phyloP scores from a whole-genome alignment of 176 grass and related monocot genomes.

The Chloris gayana region DNA sequence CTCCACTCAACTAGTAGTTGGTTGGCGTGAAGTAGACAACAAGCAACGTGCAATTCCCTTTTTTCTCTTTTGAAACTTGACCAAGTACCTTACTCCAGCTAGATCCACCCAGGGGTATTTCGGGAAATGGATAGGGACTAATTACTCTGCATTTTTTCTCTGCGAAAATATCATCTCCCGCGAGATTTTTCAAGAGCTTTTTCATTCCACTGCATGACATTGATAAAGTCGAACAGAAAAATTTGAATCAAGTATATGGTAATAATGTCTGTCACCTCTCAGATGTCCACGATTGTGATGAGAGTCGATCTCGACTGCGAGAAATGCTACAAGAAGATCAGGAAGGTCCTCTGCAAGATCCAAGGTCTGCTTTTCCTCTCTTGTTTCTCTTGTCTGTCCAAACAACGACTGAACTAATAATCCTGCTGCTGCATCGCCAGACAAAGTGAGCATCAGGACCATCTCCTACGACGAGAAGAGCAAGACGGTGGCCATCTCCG shows the following conservation, averaged over 20 bases:
- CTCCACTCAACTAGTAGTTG: neutral
- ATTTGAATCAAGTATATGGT: neutral
- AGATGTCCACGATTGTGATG: constrained; percentile 72
- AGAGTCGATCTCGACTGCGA: constrained; percentile 72
- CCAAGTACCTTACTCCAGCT: neutral
- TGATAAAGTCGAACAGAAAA: neutral
- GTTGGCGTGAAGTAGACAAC: constrained; percentile 42
- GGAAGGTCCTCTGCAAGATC: constrained; percentile 79
- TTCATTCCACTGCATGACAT: neutral
- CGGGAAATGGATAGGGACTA: neutral
- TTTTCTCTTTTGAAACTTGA: constrained; percentile 2
- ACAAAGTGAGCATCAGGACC: constrained; percentile 53
- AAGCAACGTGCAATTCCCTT: constrained; percentile 37
- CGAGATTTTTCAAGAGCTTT: neutral
- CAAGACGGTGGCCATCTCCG: constrained; percentile 62
- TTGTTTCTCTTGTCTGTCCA: neutral
- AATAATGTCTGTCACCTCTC: neutral
- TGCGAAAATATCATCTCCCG: neutral
- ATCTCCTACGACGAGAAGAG: constrained; percentile 76
- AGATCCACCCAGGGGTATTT: neutral
- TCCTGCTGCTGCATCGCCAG: constrained; percentile 30
- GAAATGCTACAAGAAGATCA: constrained; percentile 85
- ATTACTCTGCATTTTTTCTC: neutral
- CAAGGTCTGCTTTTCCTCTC: constrained; percentile 53
- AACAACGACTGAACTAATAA: neutral